Conservation (phyloP, 2,329 filamentous ascomycete genomes). For the Tolypocladium amazonense region DNA sequence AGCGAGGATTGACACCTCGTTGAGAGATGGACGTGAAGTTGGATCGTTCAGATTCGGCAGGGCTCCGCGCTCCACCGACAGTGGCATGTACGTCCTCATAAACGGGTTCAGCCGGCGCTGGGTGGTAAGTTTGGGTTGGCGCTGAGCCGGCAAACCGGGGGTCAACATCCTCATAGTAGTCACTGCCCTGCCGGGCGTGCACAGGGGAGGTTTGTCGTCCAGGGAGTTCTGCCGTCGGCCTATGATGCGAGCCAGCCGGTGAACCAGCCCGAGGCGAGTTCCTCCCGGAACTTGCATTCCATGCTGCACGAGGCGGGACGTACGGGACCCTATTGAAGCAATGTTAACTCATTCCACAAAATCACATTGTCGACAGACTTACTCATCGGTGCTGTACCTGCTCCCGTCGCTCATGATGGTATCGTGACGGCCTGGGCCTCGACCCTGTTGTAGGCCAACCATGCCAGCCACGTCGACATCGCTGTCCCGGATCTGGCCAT, state of each 20-base stretch:
- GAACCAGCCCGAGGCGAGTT: conserved; percentile 35
- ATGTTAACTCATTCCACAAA: not conserved
- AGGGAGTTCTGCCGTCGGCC: conserved; percentile 23
- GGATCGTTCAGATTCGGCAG: conserved; percentile 66
- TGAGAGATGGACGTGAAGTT: conserved; percentile 89
- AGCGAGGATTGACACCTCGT: conserved; percentile 77
- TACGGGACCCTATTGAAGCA: conserved; percentile 32
- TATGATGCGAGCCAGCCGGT: conserved; percentile 26
- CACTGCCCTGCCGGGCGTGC: conserved; percentile 20
- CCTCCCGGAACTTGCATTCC: conserved; percentile 36
- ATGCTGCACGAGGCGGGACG: conserved; percentile 43
- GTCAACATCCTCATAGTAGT: conserved; percentile 91
- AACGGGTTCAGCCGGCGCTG: conserved; percentile 26
- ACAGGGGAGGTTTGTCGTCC: conserved; percentile 22
- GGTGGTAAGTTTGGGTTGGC: conserved; percentile 13
- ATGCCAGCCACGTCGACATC: conserved; percentile 65
- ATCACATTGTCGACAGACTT: conserved; percentile 13
- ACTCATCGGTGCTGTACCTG: conserved; percentile 66
- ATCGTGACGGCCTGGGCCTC: conserved; percentile 28
- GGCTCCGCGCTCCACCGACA: conserved; percentile 49
- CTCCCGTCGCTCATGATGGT: conserved; percentile 56
- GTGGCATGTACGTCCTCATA: conserved; percentile 53
- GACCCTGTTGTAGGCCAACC: conserved; percentile 57
- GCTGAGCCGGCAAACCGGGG: conserved; percentile 60
- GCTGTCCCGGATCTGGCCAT: conserved; percentile 45